Conservation (phyloP, 2,329 filamentous ascomycete species). For the Saccharata proteae region DNA sequence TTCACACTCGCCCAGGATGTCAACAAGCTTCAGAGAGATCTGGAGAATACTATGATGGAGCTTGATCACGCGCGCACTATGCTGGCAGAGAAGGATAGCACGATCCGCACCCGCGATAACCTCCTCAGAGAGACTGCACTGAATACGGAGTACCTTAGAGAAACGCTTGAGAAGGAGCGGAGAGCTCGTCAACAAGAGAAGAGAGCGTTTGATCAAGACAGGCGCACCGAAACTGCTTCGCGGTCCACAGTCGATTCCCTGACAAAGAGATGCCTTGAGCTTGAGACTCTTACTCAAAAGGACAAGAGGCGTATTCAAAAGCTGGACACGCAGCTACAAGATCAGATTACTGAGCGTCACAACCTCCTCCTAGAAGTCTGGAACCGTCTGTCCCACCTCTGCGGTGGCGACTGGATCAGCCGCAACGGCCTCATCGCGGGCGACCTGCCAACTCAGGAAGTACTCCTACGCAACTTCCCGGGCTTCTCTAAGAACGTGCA, state of each 20-base stretch:
- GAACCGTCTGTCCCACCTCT: slow-evolving; percentile 76
- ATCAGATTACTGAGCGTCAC: slow-evolving; percentile 83
- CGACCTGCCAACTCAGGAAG: slow-evolving; percentile 72
- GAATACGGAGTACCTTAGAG: slow-evolving; percentile 71
- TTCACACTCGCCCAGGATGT: slow-evolving; percentile 47
- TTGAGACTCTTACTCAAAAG: slow-evolving; percentile 66
- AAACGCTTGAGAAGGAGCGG: slow-evolving; percentile 85
- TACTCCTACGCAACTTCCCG: slow-evolving; percentile 72
- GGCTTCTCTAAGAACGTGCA: slow-evolving; percentile 86
- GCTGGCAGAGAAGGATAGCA: slow-evolving; percentile 77
- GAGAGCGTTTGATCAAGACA: slow-evolving; percentile 74
- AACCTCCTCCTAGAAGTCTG: slow-evolving; percentile 77
- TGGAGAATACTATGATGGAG: slow-evolving; percentile 72
- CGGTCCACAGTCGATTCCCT: slow-evolving; percentile 76
- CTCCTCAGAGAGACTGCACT: slow-evolving; percentile 81
- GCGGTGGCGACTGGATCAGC: slow-evolving; percentile 85
- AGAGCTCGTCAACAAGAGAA: slow-evolving; percentile 75
- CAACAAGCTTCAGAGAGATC: slow-evolving; percentile 73
- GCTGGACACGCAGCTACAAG: slow-evolving; percentile 70
- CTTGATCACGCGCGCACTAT: slow-evolving; percentile 67
- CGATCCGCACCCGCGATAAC: slow-evolving; percentile 79
- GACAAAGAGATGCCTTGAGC: slow-evolving; percentile 71
- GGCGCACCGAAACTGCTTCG: slow-evolving; percentile 78
- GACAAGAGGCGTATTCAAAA: slow-evolving; percentile 66
- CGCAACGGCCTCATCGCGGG: slow-evolving; percentile 82